phyloP scores from a whole-genome alignment of 2,329 filamentous ascomycete genomes.

The Anthostomella pinea region DNA sequence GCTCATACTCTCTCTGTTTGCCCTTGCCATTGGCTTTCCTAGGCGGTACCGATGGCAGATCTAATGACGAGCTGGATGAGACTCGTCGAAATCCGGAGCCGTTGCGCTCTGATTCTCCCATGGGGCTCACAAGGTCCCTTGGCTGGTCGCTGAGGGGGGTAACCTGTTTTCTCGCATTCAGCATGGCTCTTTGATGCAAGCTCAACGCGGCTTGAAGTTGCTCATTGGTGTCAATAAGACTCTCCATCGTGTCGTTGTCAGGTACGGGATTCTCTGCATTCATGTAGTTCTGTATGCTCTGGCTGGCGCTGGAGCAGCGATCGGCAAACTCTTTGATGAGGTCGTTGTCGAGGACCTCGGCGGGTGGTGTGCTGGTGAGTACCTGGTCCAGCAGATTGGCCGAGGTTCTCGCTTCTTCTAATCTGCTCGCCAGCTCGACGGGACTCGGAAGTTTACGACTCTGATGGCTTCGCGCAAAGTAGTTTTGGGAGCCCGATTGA shows the following conservation, averaged over 20 bases:
- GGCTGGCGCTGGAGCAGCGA: conserved; percentile 76
- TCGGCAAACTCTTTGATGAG: conserved; percentile 89
- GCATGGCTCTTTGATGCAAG: conserved; percentile 77
- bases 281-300: conserved; percentile 85
- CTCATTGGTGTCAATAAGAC: conserved; percentile 91
- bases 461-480: conserved; percentile 52
- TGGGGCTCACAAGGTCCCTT: conserved; percentile 28
- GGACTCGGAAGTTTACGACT: conserved; percentile 60
- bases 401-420: conserved; percentile 88
- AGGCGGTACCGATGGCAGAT: conserved; percentile 8
- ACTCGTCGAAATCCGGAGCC: background rate
- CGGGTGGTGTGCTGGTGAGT: conserved; percentile 76
- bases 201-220: conserved; percentile 79
- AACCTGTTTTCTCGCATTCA: conserved; percentile 56
- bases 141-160: conserved; percentile 38
- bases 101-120: conserved; percentile 14
- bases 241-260: conserved; percentile 92
- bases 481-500: too few species aligned
- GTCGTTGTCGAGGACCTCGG: conserved; percentile 78
- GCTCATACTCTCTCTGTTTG: conserved; percentile 27
- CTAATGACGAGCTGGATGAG: conserved; percentile 4
- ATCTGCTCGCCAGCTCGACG: conserved; percentile 73
- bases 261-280: conserved; percentile 72
- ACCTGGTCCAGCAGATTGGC: conserved; percentile 91
- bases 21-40: conserved; percentile 32